phyloP scores from a whole-genome alignment of 2,329 filamentous ascomycete genomes.

The Alternaria tenuissima region DNA sequence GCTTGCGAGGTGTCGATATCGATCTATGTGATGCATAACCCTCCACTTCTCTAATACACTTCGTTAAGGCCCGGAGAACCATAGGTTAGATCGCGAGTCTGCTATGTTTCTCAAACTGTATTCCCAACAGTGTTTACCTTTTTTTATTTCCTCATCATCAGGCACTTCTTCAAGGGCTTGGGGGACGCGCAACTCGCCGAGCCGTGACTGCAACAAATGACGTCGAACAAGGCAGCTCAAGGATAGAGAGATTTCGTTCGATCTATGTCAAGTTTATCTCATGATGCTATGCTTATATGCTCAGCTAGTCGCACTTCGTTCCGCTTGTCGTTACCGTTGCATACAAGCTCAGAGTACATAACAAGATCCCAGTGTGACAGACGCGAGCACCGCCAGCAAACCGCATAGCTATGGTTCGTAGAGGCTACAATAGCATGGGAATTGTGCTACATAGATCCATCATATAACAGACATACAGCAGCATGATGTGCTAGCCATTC shows the following conservation, averaged over 20 bases:
- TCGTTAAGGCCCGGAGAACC: fast-evolving
- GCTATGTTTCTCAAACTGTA: no score
- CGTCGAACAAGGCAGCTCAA: no score
- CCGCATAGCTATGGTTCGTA: not conserved
- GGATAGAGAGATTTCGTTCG: no score
- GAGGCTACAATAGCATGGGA: fast-evolving
- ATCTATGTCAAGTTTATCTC: no score
- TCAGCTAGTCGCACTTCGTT: not conserved
- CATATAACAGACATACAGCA: not conserved
- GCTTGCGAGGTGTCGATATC: no score
- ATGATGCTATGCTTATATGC: not conserved
- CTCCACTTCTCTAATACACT: fast-evolving
- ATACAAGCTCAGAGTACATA: fast-evolving
- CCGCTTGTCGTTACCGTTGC: fast-evolving
- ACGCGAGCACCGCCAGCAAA: no score
- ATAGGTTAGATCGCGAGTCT: fast-evolving
- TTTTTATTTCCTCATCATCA: no score
- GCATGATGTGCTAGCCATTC: not conserved
- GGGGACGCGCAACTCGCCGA: no score
- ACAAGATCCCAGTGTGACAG: not conserved
- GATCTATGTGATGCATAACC: fast-evolving
- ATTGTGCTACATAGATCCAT: not conserved
- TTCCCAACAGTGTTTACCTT: no score
- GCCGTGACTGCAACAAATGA: no score
- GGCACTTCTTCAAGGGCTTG: no score